Base-by-base conservation (phyloP, 2,329 filamentous ascomycete species). In the Alternaria incomplexa region DNA sequence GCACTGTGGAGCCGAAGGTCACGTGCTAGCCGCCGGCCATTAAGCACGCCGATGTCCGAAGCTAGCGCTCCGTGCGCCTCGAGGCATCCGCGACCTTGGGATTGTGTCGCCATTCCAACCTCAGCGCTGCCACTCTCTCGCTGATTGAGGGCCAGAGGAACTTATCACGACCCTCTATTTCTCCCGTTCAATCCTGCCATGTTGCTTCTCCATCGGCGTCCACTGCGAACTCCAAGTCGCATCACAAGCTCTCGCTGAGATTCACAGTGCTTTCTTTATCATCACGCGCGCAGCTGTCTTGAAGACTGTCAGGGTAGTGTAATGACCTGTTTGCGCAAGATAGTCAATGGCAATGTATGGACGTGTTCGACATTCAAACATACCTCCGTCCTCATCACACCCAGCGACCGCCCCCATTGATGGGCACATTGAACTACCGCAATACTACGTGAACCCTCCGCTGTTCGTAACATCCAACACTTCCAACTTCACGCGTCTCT, bases 401-500 rank as follows among this genome's bases (percentile, higher is more conserved):
- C 36, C 30, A 0, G 0, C 30, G 13, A 17, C 22, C 10, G 9
- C 10, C 40, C 15, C 3, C 17, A 20, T 51, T 13, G 12, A 58
- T 40, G 40, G 5, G 26, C 20, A 25, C 30, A 45, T 40, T 48
- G 36, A 46, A 56, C 6, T 12, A 22, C 40, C 20, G 36, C 44
- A 12, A 36, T 40, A 13, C 28, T 30, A 20, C 26, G 30, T 66
- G 60, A 59, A 58, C 45, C 20, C n/a, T 13, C 10, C 17, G 30
- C 43, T 63, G 66, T 64, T 72, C 53, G 47, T 55, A 48, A 13
- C 47, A 22, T 20, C 32, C 59, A 61, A 56, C 65, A 63, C 46
- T 25, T 45, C 45, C 32, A 22, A 52, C 64, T 71, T 72, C 70
- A 73, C 69, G 26, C 23, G 59, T 58, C 28, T 9, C 36, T 30